Conservation (phyloP, 352 stramenopile species). For the Phytophthora multivora region DNA sequence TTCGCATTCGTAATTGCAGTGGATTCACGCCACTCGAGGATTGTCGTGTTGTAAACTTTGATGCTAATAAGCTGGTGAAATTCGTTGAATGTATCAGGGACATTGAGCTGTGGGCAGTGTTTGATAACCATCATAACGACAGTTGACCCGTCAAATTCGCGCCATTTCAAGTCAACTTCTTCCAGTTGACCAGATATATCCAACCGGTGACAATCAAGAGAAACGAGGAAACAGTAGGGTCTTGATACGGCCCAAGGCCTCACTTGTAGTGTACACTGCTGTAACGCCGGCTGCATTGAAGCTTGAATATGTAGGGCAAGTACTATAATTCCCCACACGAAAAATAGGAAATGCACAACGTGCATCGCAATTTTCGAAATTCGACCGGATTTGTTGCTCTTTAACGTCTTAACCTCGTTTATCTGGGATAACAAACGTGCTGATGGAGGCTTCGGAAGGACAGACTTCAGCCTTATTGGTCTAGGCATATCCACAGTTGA, state of each 20-base stretch:
- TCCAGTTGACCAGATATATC: constrained; percentile 12
- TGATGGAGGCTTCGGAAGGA: neutral
- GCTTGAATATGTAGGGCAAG: constrained; percentile 21
- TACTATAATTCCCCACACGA: constrained; percentile 13
- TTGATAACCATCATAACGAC: constrained; percentile 36
- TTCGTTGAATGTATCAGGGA: constrained; percentile 22
- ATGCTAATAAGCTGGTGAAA: constrained; percentile 38
- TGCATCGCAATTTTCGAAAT: neutral
- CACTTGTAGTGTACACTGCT: constrained; percentile 27
- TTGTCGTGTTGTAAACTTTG: constrained; percentile 42
- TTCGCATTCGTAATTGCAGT: constrained; percentile 30
- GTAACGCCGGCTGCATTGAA: constrained; percentile 2
- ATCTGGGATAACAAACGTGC: neutral
- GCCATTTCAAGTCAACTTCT: constrained; percentile 20
- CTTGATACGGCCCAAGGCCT: constrained; percentile 30
- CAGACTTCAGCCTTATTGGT: constrained; percentile 2
- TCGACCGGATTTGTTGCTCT: neutral
- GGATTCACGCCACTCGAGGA: constrained; percentile 30
- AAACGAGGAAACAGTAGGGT: constrained; percentile 34
- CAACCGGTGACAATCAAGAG: constrained; percentile 29
- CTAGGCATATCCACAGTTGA: neutral
- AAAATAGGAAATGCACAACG: constrained; percentile 5
- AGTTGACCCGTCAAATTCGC: constrained; percentile 26
- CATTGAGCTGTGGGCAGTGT: constrained; percentile 33
- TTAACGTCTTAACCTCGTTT: neutral